phyloP scores from a whole-genome alignment of 2,329 filamentous ascomycete species.

The Trichocomaceae sp. region DNA sequence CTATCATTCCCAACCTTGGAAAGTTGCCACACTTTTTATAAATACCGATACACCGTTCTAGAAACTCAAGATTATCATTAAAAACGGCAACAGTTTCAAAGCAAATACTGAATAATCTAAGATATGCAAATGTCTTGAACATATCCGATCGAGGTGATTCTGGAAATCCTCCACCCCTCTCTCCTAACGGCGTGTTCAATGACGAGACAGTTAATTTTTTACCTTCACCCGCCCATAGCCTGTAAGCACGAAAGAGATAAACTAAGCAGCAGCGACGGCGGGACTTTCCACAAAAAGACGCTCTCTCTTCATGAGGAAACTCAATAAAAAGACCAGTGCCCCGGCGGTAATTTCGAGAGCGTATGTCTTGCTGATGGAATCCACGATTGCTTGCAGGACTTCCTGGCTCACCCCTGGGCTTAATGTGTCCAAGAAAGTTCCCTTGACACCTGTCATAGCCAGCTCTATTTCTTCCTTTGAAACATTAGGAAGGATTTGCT shows the following conservation, averaged over 20 bases:
- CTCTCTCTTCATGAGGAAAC: neutral
- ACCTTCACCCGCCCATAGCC: neutral
- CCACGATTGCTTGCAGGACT: neutral
- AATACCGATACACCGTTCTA: neutral
- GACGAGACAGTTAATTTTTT: neutral
- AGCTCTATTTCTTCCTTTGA: neutral
- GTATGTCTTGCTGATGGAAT: neutral
- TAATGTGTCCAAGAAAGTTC: neutral
- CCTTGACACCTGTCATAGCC: neutral
- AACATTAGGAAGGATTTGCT: neutral
- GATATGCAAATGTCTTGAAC: neutral
- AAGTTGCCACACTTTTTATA: neutral
- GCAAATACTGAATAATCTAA: neutral
- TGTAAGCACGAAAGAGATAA: neutral
- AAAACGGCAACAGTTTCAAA: neutral
- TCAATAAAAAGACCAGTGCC: neutral
- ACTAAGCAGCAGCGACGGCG: neutral
- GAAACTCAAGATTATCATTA: neutral
- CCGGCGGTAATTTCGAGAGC: neutral
- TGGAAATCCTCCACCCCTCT: neutral
- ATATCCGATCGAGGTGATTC: neutral
- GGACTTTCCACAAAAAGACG: neutral
- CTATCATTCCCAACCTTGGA: too few species aligned
- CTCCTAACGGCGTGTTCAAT: neutral
- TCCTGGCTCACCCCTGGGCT: neutral